Evolutionary conservation across 257 asterid genomes (phyloP).

Genomic region (Cynanchum wilfordii): DNA sequence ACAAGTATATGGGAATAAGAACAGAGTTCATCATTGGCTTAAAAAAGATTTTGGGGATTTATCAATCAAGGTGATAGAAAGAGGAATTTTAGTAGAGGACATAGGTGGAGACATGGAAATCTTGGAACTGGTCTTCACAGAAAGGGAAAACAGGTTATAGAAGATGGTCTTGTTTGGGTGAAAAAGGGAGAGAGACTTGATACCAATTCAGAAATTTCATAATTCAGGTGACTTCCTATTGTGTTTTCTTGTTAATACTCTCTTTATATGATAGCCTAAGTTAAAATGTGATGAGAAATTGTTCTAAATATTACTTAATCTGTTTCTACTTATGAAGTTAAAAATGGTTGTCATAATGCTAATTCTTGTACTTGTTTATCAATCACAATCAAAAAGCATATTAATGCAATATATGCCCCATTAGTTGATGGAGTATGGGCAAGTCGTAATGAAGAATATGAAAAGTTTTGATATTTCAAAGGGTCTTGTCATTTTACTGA

Average conservation of each 20-base stretch:
- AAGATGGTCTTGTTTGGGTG: slow-evolving; percentile 20
- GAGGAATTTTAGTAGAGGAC: neutral
- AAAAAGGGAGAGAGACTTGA: slow-evolving; percentile 17
- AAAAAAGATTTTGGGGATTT: neutral
- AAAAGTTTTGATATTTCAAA: neutral
- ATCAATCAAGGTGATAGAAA: slow-evolving; percentile 1
- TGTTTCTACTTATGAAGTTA: neutral
- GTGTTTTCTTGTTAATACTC: neutral
- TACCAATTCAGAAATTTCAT: neutral
- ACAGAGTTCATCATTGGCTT: neutral
- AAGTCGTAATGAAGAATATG: neutral
- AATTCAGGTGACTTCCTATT: slow-evolving; percentile 6
- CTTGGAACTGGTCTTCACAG: neutral
- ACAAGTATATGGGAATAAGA: neutral
- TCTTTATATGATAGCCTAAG: neutral
- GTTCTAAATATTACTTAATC: neutral
- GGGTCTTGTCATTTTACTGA: neutral
- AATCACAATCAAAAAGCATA: neutral
- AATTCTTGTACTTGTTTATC: neutral
- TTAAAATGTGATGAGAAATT: neutral
- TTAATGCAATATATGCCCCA: neutral
- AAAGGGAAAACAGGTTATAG: slow-evolving; percentile 2
- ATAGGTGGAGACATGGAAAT: neutral
- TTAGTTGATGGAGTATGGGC: neutral
- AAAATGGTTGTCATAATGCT: neutral